Base-by-base conservation (phyloP, 805 yeast species). In the Hanseniaspora vineae region DNA sequence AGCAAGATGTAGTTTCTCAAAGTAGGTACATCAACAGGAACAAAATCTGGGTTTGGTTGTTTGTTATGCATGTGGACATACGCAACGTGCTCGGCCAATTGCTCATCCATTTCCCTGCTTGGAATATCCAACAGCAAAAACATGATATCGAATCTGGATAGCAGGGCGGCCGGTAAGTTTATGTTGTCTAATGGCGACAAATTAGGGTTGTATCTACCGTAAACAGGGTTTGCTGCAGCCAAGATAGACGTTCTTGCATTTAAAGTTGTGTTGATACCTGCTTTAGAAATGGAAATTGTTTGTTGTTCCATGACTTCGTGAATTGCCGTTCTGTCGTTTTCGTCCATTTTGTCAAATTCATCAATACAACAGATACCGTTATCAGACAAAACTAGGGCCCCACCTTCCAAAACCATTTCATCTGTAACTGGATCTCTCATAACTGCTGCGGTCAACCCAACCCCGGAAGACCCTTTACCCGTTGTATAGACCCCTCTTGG, bases 231-330 rank as follows among this genome's bases (percentile, higher is more conserved):
- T n/a, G 98, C 98, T 31, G 98, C 98, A 0, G 98, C 98, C 53
- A 92, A 68, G 51, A 92, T 85, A 5, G 97, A 89, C 0, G 97
- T 78, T 63, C 98, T 77, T 8, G 98, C 98, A 62, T 92, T 92
- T 56, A 92, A 71, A 2, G 97, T 86, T 10, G 98, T 92, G 52
- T 92, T 85, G 56, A 92, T 92, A 55, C 98, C 98, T 3, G 98
- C 98, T 66, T 92, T 92, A 42, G 97, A 85, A 50, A 92, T 92
- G 19, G 96, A 85, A 50, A 92, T 92, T 2, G 98, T 92, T 66
- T 92, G 98, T 65, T 92, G 98, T 68, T 92, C 98, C 98, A 92
- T 92, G 33, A 92, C 98, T 71, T 90, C 98, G 66, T 90, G 97
- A 60, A 92, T 92, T 1, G 97, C 97, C 0, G 97, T 92, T 60